These are phyloP conservation scores for Parastagonospora nodorum DNA, from an alignment of 2,329 filamentous ascomycete species.

Conservation along the genomic window DNA sequence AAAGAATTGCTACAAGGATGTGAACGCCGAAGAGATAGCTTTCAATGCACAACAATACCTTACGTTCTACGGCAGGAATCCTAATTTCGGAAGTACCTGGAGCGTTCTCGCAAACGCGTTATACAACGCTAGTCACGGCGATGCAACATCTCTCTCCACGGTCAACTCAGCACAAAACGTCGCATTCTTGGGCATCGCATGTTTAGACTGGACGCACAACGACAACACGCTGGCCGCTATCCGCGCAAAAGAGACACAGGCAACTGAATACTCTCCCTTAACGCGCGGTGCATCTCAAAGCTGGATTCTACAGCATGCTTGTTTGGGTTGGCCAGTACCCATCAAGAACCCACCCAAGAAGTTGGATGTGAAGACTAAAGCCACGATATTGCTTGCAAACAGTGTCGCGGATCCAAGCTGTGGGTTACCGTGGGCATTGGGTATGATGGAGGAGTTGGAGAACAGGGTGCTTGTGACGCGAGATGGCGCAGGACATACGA, in stretches of 20 bases:
- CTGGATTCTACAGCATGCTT: constrained; percentile 45
- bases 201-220: constrained; percentile 47
- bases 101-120: constrained; percentile 25
- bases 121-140: constrained; percentile 38
- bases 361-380: constrained; percentile 26
- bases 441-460: constrained; percentile 29
- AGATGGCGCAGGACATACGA: constrained; percentile 50
- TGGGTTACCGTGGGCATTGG: constrained; percentile 34
- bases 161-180: constrained; percentile 6
- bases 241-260: constrained; percentile 33
- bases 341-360: constrained; percentile 43
- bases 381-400: constrained; percentile 48
- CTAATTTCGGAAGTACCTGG: constrained; percentile 5
- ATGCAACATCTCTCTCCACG: constrained; percentile 45
- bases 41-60: constrained; percentile 13
- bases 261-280: constrained; percentile 41
- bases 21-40: constrained; percentile 41
- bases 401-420: constrained; percentile 50
- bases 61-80: neutral
- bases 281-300: constrained; percentile 42
- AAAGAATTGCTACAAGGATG: constrained; percentile 20
- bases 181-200: constrained; percentile 10
- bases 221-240: constrained; percentile 21
- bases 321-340: constrained; percentile 49
- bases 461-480: constrained; percentile 48